These are phyloP conservation scores for Phylloporus sp. DNA, from an alignment of 768 basidiomycete genomes.

Conservation along the genomic window DNA sequence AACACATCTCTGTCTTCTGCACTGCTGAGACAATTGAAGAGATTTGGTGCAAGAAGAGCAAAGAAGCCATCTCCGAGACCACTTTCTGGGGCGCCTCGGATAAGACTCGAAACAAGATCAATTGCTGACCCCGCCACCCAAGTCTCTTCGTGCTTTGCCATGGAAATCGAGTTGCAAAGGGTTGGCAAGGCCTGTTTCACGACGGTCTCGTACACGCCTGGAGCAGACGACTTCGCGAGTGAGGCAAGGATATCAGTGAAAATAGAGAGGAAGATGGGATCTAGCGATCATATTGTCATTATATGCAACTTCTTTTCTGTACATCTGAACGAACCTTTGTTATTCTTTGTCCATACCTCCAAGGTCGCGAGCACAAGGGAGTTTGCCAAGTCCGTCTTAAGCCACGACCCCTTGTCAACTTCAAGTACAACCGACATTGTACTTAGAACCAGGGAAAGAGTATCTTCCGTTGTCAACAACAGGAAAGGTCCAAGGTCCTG, in stretches of 20 bases:
- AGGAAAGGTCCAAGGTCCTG: constrained; percentile 83
- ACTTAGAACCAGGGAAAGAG: constrained; percentile 83
- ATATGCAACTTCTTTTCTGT: not conserved
- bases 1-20: constrained; percentile 86
- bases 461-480: constrained; percentile 77
- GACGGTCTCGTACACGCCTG: constrained; percentile 66
- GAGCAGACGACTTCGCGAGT: constrained; percentile 57
- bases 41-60: constrained; percentile 61
- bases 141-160: constrained; percentile 57
- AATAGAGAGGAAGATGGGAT: constrained; percentile 86
- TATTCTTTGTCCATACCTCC: constrained; percentile 83
- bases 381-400: constrained; percentile 60
- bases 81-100: constrained; percentile 57
- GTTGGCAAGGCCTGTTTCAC: constrained; percentile 70
- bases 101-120: constrained; percentile 72
- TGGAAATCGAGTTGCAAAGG: constrained; percentile 61
- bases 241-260: constrained; percentile 75
- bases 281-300: constrained; percentile 37
- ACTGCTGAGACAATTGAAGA: constrained; percentile 64
- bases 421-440: constrained; percentile 77
- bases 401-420: constrained; percentile 70
- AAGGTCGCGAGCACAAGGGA: constrained; percentile 65
- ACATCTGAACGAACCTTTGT: constrained; percentile 54
- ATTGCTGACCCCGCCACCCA: constrained; percentile 80
- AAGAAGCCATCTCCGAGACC: constrained; percentile 83